A percentile compares a stretch with the other conserved stretches of the same genome.
Evolutionary conservation across 495 filamentous ascomycete species (phyloP).

Genomic region (Geoglossum glabrum): DNA sequence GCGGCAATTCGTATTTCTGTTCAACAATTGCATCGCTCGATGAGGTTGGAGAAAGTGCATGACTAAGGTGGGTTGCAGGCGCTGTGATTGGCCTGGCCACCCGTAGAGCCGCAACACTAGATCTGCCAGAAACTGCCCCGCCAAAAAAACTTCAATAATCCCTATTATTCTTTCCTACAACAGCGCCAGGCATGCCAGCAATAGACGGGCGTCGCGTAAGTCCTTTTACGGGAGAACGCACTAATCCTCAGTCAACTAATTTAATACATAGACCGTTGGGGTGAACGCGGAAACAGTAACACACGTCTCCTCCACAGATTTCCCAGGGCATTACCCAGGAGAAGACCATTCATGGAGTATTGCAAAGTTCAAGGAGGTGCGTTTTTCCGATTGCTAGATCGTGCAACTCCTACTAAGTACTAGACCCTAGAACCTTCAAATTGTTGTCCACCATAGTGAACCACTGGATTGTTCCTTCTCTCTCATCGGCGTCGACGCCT

Average conservation of each 20-base stretch:
- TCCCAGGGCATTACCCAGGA: slow-evolving; percentile 72
- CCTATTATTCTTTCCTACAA: background rate
- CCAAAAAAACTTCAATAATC: background rate
- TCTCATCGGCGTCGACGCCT: slow-evolving; percentile 74
- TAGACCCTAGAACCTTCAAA: slow-evolving; percentile 32
- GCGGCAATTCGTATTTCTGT: background rate
- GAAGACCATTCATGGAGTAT: slow-evolving; percentile 79
- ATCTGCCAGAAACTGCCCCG: background rate
- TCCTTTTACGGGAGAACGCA: background rate
- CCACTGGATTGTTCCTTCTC: slow-evolving; percentile 66
- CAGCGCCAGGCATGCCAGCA: background rate
- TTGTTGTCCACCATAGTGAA: slow-evolving; percentile 69
- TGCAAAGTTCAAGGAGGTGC: slow-evolving; percentile 45
- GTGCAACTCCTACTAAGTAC: background rate
- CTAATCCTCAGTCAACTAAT: background rate
- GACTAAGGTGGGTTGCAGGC: background rate
- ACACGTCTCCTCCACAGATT: slow-evolving; percentile 72
- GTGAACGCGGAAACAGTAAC: slow-evolving; percentile 77
- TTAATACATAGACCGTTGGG: slow-evolving; percentile 43
- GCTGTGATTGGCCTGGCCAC: background rate
- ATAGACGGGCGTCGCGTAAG: slow-evolving; percentile 8
- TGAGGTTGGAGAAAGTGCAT: background rate
- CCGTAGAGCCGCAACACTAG: background rate
- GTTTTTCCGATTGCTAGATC: background rate
- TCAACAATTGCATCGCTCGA: background rate